These are phyloP conservation scores for Tetrastigma voinierianum DNA, from an alignment of 164 flowering plant species.

Conservation along the genomic window DNA sequence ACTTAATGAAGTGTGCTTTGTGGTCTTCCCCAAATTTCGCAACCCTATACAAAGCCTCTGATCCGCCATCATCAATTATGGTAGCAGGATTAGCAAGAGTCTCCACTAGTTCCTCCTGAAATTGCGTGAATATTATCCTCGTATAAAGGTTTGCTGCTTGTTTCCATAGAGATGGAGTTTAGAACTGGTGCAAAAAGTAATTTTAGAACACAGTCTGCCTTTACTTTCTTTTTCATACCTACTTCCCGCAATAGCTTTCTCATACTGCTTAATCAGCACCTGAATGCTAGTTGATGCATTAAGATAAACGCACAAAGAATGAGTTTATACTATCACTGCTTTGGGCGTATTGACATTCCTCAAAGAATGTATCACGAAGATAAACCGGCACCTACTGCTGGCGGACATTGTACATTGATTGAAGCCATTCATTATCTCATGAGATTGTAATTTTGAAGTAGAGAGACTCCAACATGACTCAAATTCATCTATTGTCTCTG, in stretches of 20 bases:
- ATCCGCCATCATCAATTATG: slow-evolving; percentile 35
- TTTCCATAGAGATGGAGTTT: slow-evolving; percentile 66
- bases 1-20: slow-evolving; percentile 35
- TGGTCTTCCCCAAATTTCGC: slow-evolving; percentile 58
- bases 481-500: slow-evolving; percentile 53
- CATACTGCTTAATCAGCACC: slow-evolving; percentile 48
- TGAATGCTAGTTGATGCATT: slow-evolving; percentile 44
- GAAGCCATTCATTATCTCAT: slow-evolving; percentile 56
- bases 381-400: slow-evolving; percentile 64
- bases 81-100: slow-evolving; percentile 52
- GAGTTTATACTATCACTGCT: slow-evolving; percentile 31
- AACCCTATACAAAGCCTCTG: slow-evolving; percentile 31
- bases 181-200: slow-evolving; percentile 35
- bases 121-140: slow-evolving; percentile 40
- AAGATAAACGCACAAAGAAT: slow-evolving; percentile 49
- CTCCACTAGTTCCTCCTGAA: slow-evolving; percentile 56
- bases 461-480: slow-evolving; percentile 47
- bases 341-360: slow-evolving; percentile 34
- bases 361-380: slow-evolving; percentile 51
- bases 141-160: slow-evolving; percentile 54
- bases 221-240: slow-evolving; percentile 55
- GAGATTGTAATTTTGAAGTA: slow-evolving; percentile 36
- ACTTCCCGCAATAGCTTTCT: slow-evolving; percentile 48
- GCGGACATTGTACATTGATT: slow-evolving; percentile 40
- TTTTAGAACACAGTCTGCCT: slow-evolving; percentile 54